These are phyloP conservation scores for Hyphopichia wangnamkhiaoensis DNA, from an alignment of 1,139 yeast species.

Conservation along the genomic window DNA sequence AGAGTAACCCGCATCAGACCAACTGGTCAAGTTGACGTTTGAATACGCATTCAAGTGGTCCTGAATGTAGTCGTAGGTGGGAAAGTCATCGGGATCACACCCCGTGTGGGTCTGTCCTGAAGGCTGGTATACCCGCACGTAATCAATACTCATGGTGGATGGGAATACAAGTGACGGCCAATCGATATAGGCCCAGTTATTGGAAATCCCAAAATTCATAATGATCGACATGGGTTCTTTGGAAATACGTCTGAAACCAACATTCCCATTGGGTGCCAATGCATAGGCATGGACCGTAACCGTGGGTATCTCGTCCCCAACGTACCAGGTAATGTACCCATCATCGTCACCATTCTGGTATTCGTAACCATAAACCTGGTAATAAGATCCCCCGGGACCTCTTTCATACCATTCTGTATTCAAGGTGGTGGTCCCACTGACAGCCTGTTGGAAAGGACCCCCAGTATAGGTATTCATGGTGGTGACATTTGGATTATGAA, in stretches of 20 bases:
- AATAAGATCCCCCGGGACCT: constrained; percentile 47
- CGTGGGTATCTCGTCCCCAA: constrained; percentile 63
- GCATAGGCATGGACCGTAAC: constrained; percentile 62
- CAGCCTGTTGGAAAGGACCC: constrained; percentile 84
- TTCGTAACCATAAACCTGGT: constrained; percentile 78
- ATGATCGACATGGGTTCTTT: constrained; percentile 87
- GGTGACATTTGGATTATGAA: constrained; percentile 62
- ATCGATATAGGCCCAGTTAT: constrained; percentile 80
- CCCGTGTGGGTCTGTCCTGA: constrained; percentile 49
- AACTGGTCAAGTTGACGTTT: constrained; percentile 63
- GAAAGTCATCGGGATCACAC: constrained; percentile 75
- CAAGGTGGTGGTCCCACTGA: constrained; percentile 70
- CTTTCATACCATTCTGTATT: constrained; percentile 76
- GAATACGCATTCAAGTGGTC: constrained; percentile 62
- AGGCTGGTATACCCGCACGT: constrained; percentile 81
- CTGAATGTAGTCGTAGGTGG: constrained; percentile 73
- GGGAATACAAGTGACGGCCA: constrained; percentile 76
- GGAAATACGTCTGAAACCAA: constrained; percentile 71
- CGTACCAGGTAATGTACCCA: constrained; percentile 84
- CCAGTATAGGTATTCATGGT: constrained; percentile 78
- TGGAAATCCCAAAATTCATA: constrained; percentile 77
- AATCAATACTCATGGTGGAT: constrained; percentile 64
- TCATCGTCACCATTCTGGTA: constrained; percentile 62
- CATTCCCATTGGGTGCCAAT: constrained; percentile 79
- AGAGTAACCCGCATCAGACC: constrained; percentile 66